Conservation (phyloP, 2,329 filamentous ascomycete genomes). For the Sporothrix euskadiensis region DNA sequence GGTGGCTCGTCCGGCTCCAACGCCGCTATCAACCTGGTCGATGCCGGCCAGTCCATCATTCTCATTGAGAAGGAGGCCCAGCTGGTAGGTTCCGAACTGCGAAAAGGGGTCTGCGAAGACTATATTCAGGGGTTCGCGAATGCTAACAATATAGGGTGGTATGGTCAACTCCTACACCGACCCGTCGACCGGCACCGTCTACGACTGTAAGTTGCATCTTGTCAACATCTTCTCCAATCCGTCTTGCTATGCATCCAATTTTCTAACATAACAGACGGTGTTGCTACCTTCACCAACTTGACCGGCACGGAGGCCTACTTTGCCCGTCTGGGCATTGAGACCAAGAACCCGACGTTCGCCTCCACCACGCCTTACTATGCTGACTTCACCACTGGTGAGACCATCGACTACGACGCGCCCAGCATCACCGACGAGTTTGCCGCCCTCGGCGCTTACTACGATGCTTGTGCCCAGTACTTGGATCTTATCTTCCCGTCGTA, state of each 20-base stretch:
- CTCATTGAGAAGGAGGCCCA: conserved; percentile 42
- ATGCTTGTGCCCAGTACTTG: conserved; percentile 39
- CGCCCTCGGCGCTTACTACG: conserved; percentile 30
- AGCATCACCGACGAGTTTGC: conserved; percentile 23
- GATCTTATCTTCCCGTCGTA: conserved; percentile 41
- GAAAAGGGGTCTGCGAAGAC: not conserved
- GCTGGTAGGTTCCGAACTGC: conserved; percentile 36
- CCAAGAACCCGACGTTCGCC: conserved; percentile 34
- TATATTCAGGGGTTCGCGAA: not conserved
- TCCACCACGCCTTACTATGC: conserved; percentile 38
- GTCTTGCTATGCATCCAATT: not conserved
- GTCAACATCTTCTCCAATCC: not conserved
- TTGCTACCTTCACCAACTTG: conserved; percentile 43
- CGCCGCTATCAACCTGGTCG: conserved; percentile 42
- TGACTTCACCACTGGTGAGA: conserved; percentile 43
- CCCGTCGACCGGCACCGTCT: conserved; percentile 40
- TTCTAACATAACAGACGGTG: conserved; percentile 34
- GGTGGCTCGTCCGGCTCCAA: conserved; percentile 44
- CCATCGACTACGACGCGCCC: conserved; percentile 36
- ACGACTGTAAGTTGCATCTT: conserved; percentile 37
- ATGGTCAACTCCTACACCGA: conserved; percentile 52
- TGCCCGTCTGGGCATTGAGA: conserved; percentile 44
- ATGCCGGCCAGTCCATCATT: conserved; percentile 40
- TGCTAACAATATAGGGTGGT: conserved; percentile 45
- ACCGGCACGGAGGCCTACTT: conserved; percentile 48